These are phyloP conservation scores for Yamadazyma takamatsuzukensis DNA, from an alignment of 805 yeast genomes.

Conservation along the genomic window DNA sequence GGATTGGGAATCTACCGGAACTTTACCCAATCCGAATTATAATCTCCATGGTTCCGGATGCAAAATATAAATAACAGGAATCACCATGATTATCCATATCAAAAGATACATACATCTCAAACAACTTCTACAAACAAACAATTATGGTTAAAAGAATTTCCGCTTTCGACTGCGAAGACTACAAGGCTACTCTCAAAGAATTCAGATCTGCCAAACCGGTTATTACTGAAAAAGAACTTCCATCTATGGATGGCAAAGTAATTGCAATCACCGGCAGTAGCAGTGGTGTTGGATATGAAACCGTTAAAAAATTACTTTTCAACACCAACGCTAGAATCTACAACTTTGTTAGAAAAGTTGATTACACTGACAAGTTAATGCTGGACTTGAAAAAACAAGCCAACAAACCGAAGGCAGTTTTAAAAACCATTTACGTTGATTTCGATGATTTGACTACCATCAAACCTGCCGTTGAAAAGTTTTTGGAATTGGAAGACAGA, in stretches of 20 bases:
- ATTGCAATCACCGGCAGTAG: conserved; percentile 40
- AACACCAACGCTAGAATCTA: conserved; percentile 31
- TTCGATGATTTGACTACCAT: conserved; percentile 41
- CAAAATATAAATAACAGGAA: too few relatives aligned
- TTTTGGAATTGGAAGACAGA: conserved; percentile 13
- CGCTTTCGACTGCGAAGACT: too few relatives aligned
- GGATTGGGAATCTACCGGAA: too few relatives aligned
- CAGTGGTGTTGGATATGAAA: conserved; percentile 31
- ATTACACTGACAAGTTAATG: conserved; percentile 26
- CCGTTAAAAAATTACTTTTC: conserved; percentile 24
- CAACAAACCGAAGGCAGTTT: conserved; percentile 15
- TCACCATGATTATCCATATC: too few relatives aligned
- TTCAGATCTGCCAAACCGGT: conserved; percentile 10
- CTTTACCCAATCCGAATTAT: too few relatives aligned
- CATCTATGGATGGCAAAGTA: conserved; percentile 33
- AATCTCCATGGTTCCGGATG: too few relatives aligned
- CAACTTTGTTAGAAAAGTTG: conserved; percentile 31
- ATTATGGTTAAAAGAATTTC: too few relatives aligned
- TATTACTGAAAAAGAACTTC: conserved; percentile 14
- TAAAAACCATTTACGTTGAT: conserved; percentile 16
- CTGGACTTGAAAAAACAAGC: conserved; percentile 19
- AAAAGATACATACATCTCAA: too few relatives aligned
- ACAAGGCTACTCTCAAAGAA: conserved; percentile 8
- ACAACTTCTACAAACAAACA: too few relatives aligned
- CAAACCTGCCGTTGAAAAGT: conserved; percentile 29